Conservation (phyloP, 441 rosid genomes). For the Sinapis alba region DNA sequence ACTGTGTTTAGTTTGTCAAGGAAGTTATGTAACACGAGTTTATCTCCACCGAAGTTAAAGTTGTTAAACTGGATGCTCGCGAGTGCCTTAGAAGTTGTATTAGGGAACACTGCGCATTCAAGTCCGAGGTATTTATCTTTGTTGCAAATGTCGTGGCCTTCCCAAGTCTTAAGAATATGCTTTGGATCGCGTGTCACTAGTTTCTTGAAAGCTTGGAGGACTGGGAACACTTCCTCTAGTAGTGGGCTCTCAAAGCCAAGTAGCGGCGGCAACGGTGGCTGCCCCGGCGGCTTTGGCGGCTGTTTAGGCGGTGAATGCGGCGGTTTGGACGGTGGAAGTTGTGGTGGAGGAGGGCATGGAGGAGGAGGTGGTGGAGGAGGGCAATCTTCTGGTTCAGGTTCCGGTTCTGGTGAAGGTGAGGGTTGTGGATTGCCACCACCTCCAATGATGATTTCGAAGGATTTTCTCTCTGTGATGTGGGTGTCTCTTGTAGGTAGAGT, state of each 20-base stretch:
- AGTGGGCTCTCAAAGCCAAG: conserved; percentile 48
- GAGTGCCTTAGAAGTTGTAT: conserved; percentile 61
- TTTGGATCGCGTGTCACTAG: conserved; percentile 57
- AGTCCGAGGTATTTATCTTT: conserved; percentile 62
- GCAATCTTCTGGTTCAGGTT: conserved; percentile 28
- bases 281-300: background rate
- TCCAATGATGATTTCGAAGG: conserved; percentile 32
- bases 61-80: conserved; percentile 73
- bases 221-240: conserved; percentile 48
- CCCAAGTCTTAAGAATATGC: conserved; percentile 55
- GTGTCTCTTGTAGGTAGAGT: conserved; percentile 19
- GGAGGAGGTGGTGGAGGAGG: conserved; percentile 29
- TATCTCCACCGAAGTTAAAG: conserved; percentile 62
- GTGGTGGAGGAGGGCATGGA: conserved; percentile 3
- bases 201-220: conserved; percentile 60
- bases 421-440: conserved; percentile 28
- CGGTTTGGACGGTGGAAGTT: background rate
- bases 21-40: conserved; percentile 59
- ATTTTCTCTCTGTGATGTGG: conserved; percentile 26
- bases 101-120: conserved; percentile 65
- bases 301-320: background rate
- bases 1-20: conserved; percentile 72
- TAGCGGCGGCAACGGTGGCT: background rate
- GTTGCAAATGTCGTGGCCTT: conserved; percentile 56
- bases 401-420: conserved; percentile 19